These are phyloP conservation scores for Aspergillus proliferans DNA, from an alignment of 2,329 filamentous ascomycete genomes.

Conservation along the genomic window DNA sequence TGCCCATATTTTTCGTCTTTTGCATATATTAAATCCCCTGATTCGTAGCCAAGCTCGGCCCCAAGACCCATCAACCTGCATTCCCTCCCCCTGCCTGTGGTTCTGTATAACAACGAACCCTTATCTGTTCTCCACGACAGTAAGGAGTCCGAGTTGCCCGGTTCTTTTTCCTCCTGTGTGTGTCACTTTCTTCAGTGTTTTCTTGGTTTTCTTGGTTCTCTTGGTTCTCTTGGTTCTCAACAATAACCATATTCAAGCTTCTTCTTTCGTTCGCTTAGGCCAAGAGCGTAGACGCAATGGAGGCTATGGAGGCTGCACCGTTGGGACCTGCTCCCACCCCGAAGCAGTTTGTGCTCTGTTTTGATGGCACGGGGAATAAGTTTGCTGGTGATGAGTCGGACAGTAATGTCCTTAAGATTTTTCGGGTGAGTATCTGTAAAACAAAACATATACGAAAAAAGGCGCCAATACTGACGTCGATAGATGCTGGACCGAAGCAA, in stretches of 20 bases:
- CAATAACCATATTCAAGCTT: background rate
- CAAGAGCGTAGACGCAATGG: background rate
- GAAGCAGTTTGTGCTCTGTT: conserved; percentile 38
- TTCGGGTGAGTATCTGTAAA: conserved; percentile 28
- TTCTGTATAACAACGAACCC: background rate
- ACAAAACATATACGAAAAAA: background rate
- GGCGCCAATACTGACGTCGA: background rate
- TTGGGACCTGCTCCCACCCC: conserved; percentile 16
- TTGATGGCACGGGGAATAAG: conserved; percentile 42
- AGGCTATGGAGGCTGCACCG: conserved; percentile 8
- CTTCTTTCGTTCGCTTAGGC: background rate
- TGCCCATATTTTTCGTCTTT: background rate
- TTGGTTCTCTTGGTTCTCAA: too few species aligned
- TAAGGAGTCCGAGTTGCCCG: too few species aligned
- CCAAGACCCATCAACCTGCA: background rate
- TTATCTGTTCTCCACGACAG: background rate
- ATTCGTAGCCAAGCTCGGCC: background rate
- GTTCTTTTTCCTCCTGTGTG: too few species aligned
- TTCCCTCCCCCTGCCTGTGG: background rate
- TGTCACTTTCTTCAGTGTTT: too few species aligned
- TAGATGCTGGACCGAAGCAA: conserved; percentile 6
- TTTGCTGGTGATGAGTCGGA: conserved; percentile 39
- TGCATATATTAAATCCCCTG: background rate
- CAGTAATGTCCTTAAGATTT: conserved; percentile 44
- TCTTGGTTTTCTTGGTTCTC: too few species aligned